Percentiles rank a stretch among this genome's conserved stretches.
These are phyloP conservation scores for Solanum rostratum DNA, from an alignment of 257 asterid genomes.

Conservation along the genomic window DNA sequence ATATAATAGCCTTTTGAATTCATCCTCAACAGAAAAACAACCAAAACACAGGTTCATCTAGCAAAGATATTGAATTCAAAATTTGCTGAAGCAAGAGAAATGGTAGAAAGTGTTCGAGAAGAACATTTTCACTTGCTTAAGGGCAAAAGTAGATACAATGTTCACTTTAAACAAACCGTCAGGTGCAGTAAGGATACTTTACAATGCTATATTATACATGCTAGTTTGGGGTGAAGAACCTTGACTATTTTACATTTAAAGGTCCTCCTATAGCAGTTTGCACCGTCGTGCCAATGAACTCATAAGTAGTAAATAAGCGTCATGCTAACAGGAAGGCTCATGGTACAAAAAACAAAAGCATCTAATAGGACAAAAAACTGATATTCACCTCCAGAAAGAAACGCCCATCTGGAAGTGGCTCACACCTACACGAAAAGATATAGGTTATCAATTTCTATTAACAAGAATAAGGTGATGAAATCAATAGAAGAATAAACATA, in stretches of 20 bases:
- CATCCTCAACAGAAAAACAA: not conserved
- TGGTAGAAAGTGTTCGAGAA: not conserved
- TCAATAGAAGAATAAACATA: not conserved
- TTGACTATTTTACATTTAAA: not conserved
- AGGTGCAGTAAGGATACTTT: not conserved
- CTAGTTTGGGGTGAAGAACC: not conserved
- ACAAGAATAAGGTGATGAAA: conserved; percentile 1
- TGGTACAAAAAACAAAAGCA: not conserved
- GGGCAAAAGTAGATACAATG: not conserved
- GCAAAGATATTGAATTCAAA: not conserved
- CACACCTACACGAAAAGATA: conserved; percentile 64
- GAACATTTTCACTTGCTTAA: not conserved
- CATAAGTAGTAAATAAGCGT: not conserved
- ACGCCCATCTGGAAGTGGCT: conserved; percentile 98
- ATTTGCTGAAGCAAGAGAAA: not conserved
- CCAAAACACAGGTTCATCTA: not conserved
- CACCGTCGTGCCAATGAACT: not conserved
- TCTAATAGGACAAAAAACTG: not conserved
- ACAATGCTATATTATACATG: not conserved
- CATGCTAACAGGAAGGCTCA: not conserved
- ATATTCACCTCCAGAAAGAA: conserved; percentile 83
- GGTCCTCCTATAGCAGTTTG: not conserved
- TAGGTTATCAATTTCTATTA: conserved; percentile 11
- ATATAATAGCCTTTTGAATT: not conserved
- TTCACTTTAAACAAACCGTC: not conserved